These are phyloP conservation scores for Candolleomyces efflorescens DNA, from an alignment of 768 basidiomycete genomes.

Conservation along the genomic window DNA sequence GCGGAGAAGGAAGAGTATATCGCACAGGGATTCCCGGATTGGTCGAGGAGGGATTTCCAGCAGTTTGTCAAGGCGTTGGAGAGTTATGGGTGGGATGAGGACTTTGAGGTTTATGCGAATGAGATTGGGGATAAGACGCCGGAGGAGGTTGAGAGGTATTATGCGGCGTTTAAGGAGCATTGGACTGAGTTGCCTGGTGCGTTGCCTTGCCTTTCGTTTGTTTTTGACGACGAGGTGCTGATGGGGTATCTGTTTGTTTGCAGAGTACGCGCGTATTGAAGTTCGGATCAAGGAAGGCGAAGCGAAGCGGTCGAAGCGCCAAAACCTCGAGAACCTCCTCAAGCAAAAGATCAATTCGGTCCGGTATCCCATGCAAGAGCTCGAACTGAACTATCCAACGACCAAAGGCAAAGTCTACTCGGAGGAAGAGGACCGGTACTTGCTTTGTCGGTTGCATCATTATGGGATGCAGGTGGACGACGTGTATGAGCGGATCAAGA, in stretches of 20 bases:
- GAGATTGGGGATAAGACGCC: conserved; percentile 84
- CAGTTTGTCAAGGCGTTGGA: conserved; percentile 72
- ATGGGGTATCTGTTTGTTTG: neutral
- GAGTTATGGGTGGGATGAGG: conserved; percentile 71
- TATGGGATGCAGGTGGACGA: conserved; percentile 89
- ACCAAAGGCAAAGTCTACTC: conserved; percentile 96
- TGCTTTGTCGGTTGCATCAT: conserved; percentile 83
- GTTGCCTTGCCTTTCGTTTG: conserved; percentile 15
- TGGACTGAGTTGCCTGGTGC: conserved; percentile 80
- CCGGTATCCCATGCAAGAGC: conserved; percentile 92
- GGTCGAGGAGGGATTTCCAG: conserved; percentile 93
- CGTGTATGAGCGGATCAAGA: conserved; percentile 92
- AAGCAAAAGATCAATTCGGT: conserved; percentile 79
- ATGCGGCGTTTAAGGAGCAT: conserved; percentile 82
- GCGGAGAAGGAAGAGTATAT: conserved; percentile 76
- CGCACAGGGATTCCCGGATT: conserved; percentile 79
- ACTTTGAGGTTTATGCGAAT: conserved; percentile 63
- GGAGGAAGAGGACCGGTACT: conserved; percentile 96
- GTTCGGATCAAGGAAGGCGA: conserved; percentile 87
- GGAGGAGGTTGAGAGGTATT: conserved; percentile 75
- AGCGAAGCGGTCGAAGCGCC: conserved; percentile 82
- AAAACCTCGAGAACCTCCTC: conserved; percentile 74
- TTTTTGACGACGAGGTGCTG: neutral
- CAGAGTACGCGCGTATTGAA: conserved; percentile 78
- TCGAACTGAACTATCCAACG: conserved; percentile 91